These are phyloP conservation scores for Cucurbita maxima DNA, from an alignment of 306 rosid genomes.

Conservation along the genomic window DNA sequence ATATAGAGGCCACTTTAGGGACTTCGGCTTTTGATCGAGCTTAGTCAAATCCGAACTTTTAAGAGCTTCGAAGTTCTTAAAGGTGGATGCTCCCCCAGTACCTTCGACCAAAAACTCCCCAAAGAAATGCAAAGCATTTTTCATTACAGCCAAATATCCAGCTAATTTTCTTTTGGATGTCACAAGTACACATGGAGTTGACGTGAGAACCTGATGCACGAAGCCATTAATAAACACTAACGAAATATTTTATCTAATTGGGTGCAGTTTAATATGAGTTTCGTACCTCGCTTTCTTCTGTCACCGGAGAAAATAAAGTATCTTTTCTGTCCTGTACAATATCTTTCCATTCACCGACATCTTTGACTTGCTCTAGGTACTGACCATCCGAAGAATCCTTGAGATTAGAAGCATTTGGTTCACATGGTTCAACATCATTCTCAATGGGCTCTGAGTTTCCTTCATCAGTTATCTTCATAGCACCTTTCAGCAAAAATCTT, in stretches of 20 bases:
- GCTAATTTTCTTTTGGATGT: conserved; percentile 83
- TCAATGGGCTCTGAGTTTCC: conserved; percentile 50
- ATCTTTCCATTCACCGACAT: conserved; percentile 45
- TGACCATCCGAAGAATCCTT: conserved; percentile 42
- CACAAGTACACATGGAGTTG: conserved; percentile 75
- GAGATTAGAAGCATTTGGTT: conserved; percentile 25
- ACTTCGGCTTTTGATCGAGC: conserved; percentile 50
- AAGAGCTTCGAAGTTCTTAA: conserved; percentile 51
- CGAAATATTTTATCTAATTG: not conserved
- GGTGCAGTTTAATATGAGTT: conserved; percentile 10
- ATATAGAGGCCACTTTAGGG: conserved; percentile 37
- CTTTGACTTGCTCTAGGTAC: conserved; percentile 44
- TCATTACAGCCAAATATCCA: conserved; percentile 86
- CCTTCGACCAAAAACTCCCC: conserved; percentile 89
- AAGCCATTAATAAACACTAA: conserved; percentile 14
- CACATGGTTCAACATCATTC: conserved; percentile 38
- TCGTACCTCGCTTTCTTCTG: conserved; percentile 77
- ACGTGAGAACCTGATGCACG: conserved; percentile 62
- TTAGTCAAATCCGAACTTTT: conserved; percentile 45
- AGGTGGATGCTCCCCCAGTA: conserved; percentile 83
- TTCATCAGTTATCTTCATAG: conserved; percentile 74
- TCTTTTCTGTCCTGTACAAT: conserved; percentile 47
- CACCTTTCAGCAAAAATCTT: conserved; percentile 74
- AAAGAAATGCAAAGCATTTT: conserved; percentile 77
- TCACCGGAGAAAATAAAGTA: conserved; percentile 36